Conservation (phyloP, 1,284 basidiomycete species). For the Malassezia globosa region DNA sequence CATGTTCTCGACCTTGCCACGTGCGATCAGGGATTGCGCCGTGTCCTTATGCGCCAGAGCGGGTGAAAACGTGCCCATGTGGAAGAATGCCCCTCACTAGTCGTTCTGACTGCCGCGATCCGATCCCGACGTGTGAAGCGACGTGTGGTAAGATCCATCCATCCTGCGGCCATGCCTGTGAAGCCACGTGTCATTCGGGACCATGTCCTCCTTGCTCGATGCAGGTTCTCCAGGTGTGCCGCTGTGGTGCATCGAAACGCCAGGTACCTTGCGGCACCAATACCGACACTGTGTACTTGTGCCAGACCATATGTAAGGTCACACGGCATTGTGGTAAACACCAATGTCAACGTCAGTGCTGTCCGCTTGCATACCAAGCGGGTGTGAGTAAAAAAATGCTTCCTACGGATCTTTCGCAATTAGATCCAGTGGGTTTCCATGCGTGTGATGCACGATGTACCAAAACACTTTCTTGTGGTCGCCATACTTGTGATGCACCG, state of each 20-base stretch:
- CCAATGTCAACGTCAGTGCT: constrained; percentile 35
- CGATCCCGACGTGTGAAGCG: constrained; percentile 33
- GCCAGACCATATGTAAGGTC: constrained; percentile 30
- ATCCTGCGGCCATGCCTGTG: constrained; percentile 35
- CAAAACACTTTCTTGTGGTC: constrained; percentile 35
- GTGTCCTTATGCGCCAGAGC: constrained; percentile 33
- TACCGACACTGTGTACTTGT: constrained; percentile 33
- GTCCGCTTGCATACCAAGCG: constrained; percentile 39
- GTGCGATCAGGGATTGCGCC: constrained; percentile 17
- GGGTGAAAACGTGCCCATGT: constrained; percentile 36
- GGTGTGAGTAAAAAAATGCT: constrained; percentile 24
- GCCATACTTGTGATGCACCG: constrained; percentile 33
- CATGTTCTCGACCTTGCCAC: constrained; percentile 34
- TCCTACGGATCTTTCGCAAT: constrained; percentile 25
- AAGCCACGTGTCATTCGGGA: constrained; percentile 30
- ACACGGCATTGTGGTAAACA: constrained; percentile 39
- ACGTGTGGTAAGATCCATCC: constrained; percentile 24
- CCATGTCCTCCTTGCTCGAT: constrained; percentile 36
- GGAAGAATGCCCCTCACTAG: constrained; percentile 24
- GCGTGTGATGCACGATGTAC: constrained; percentile 33
- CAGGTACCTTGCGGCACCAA: constrained; percentile 23
- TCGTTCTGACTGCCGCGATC: constrained; percentile 30
- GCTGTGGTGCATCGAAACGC: constrained; percentile 40
- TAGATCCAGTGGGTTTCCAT: constrained; percentile 41
- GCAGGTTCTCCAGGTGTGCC: constrained; percentile 36